Base-by-base conservation (phyloP, 257 asterid species). In the Solanum chilense region DNA sequence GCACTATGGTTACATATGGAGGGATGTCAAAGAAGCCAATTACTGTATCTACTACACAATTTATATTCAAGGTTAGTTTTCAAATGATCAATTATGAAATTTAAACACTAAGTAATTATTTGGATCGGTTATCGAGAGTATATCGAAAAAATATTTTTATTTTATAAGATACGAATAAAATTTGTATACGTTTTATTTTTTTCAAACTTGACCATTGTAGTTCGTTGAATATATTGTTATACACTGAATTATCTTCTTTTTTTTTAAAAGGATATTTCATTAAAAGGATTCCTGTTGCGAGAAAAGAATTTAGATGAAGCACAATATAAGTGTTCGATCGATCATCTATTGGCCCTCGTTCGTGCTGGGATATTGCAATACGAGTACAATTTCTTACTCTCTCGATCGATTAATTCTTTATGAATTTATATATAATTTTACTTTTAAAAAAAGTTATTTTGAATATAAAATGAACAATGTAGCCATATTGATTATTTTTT, bases 261-360 rank as follows among this genome's bases (percentile, higher is more conserved):
- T 47, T 29, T 35, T 20, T 31, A 52, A 96, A 96, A 96, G 99
- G 98, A 94, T 77, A 77, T 95, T 85, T 92, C 98, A 41, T 92
- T 96, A 91, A 93, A 92, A 91, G 99, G 98, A 74, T 96, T 92
- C 90, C 92, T 98, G 98, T 80, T 95, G 88, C 98, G 94, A 91
- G 93, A 93, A 89, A 1, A 93, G 91, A 89, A 88, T 88, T 89
- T 96, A 4, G 96, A 92, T 7, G 90, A 90, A 89, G 85, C 93
- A 44, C 88, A 89, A 92, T 93, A 93, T 93, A 89, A 96, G 91
- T 89, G 74, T 89, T 92, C 90, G 95, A 85, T 96, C 75, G 98
- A 94, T 89, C 94, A 95, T 91, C 94, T 96, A 33, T 86, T 96
- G 90, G 88, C 87, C 81, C 93, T 95, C 68, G 90, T 91, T 42